Evolutionary conservation across 108 stramenopile genomes (phyloP).

Genomic region (Nannochloropsis granulata): DNA sequence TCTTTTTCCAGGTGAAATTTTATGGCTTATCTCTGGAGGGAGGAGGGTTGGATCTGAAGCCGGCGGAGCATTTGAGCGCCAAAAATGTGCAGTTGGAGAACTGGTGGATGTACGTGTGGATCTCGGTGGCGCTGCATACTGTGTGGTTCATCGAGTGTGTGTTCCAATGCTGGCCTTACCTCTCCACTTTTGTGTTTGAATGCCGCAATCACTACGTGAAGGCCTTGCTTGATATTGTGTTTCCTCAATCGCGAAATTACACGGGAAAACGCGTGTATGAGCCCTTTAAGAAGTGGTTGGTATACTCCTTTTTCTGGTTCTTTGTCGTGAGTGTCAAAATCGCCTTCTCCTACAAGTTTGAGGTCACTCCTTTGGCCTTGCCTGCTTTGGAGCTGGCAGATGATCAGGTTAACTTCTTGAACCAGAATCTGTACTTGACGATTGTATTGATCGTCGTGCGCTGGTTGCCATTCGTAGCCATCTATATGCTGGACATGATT

Average conservation of each 20-base stretch:
- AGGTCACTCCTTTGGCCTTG: conserved; percentile 76
- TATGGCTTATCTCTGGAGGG: conserved; percentile 34
- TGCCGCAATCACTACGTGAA: conserved; percentile 6
- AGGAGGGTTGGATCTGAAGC: not conserved
- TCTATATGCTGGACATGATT: conserved; percentile 86
- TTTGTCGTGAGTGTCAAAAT: conserved; percentile 78
- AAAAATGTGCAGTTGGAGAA: not conserved
- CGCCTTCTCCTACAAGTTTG: conserved; percentile 81
- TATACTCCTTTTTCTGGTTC: conserved; percentile 73
- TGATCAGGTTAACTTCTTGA: conserved; percentile 83
- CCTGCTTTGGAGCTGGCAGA: conserved; percentile 80
- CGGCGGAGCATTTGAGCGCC: not conserved
- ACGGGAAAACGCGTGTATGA: conserved; percentile 44
- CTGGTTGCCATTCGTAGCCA: conserved; percentile 85
- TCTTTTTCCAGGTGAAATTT: conserved; percentile 82
- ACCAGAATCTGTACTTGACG: not conserved
- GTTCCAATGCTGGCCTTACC: not conserved
- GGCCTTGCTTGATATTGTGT: conserved; percentile 6
- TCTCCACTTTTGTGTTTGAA: not conserved
- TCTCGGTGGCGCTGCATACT: not conserved
- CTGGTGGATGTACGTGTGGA: conserved; percentile 56
- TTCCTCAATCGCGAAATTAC: conserved; percentile 1
- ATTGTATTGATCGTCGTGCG: conserved; percentile 51
- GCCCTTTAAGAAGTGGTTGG: conserved; percentile 52
- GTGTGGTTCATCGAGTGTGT: not conserved